Evolutionary conservation across 768 basidiomycete species (phyloP), one percentile per base, ranked within the genome.

Genomic region (Dioszegia aurantiaca): DNA sequence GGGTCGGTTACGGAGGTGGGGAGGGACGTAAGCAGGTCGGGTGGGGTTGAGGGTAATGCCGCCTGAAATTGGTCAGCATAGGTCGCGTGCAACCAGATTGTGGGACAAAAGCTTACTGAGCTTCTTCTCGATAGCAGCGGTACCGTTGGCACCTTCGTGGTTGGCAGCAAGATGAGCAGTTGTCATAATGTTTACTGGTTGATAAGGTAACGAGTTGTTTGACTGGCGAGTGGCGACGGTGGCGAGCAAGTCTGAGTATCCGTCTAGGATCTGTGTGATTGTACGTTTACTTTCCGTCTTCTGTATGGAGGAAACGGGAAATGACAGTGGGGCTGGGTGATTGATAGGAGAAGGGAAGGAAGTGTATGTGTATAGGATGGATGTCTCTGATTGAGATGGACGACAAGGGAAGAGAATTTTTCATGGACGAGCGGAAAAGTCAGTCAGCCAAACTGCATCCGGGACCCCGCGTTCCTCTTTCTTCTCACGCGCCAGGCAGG

Each of bases 1-100:
- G 24, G 58, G 44, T 26, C 56, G 54, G 30, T 56, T 57, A 45
- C 77, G 68, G 56, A 76, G 66, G 69, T 78, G 77, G 62, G 77
- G 77, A 30, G 77, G 77, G 43, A 78, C 70, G 56, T 78, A 78
- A 42, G 77, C 77, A 24, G 77, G 75, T 58, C 76, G 70, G 23
- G 68, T 65, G 47, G 76, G 75, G 74, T 78, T 76, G 26, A 78
- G 66, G 14, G 64, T 60, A 47, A 71, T 68, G 16, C 61, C 55
- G 51, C 47, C 70, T 70, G 56, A 12, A 56, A 42, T 40, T 37
- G 37, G 63, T 64, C 63, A 56, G 49, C 39, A 10, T 16, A 5
- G 40, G 40, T 42, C 40, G 40, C 17, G 28, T 21, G 30, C 36
- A 47, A 21, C 4, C 39, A 39, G 3, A n/a, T 26, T 28, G 5